Evolutionary conservation across 305 asterid genomes (phyloP).

Genomic region (Withania somnifera): DNA sequence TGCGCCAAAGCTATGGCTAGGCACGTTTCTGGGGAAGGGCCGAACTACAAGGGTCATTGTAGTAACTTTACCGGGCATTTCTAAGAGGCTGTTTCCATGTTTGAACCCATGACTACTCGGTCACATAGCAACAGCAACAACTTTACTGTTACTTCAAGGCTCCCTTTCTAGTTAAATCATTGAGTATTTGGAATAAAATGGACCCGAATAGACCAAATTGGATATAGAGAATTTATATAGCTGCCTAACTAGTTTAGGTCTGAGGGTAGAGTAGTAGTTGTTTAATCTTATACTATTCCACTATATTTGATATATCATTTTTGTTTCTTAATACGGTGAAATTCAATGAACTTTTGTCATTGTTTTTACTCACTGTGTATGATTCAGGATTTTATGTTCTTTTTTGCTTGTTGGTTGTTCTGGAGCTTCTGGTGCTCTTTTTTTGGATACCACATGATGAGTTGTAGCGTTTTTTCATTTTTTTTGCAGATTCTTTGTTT

Average conservation of each 20-base stretch:
- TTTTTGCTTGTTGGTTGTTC: neutral
- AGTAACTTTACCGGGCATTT: no score
- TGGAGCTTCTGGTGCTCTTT: neutral
- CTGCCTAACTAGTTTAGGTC: neutral
- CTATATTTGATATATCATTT: neutral
- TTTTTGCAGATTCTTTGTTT: neutral
- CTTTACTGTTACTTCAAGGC: no score
- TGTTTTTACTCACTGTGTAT: neutral
- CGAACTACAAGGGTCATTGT: no score
- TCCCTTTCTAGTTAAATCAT: neutral
- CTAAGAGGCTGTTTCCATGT: no score
- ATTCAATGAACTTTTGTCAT: neutral
- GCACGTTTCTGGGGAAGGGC: no score
- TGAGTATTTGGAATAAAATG: neutral
- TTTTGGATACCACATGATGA: neutral
- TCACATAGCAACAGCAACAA: no score
- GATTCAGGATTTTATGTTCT: neutral
- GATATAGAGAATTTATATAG: neutral
- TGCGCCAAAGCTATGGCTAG: no score
- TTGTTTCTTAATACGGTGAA: neutral
- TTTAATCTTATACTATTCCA: neutral
- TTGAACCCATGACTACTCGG: no score
- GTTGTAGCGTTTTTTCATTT: neutral
- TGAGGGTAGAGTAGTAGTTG: neutral
- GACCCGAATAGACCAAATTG: neutral